Evolutionary conservation across 306 rosid genomes (phyloP).

Genomic region (Cicer cuneatum): DNA sequence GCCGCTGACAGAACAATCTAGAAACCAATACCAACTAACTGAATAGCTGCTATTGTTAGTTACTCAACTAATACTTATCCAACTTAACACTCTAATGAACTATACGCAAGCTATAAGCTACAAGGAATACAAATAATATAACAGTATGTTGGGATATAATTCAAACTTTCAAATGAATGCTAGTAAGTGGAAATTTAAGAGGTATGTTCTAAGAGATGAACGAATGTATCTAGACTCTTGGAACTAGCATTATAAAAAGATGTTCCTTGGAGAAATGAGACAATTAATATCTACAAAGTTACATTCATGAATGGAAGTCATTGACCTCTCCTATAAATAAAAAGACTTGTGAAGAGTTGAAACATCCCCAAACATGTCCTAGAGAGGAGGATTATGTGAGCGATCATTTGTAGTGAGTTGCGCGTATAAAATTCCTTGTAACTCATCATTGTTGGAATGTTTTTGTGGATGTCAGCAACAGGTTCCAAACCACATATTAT

Average conservation of each 20-base stretch:
- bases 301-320: too few relatives aligned
- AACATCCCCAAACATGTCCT: not conserved
- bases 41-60: not conserved
- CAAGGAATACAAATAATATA: slow-evolving; percentile 12
- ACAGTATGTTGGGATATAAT: not conserved
- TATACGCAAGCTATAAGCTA: slow-evolving; percentile 7
- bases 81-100: not conserved
- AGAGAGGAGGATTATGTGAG: too few relatives aligned
- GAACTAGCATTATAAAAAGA: too few relatives aligned
- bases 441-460: too few relatives aligned
- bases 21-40: not conserved
- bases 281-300: too few relatives aligned
- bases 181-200: too few relatives aligned
- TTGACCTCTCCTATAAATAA: too few relatives aligned
- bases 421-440: too few relatives aligned
- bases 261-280: too few relatives aligned
- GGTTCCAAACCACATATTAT: not conserved
- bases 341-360: not conserved
- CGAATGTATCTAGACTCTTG: too few relatives aligned
- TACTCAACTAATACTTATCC: not conserved
- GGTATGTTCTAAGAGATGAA: too few relatives aligned
- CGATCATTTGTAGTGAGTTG: too few relatives aligned
- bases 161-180: not conserved
- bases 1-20: slow-evolving; percentile 5
- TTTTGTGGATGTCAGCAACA: not conserved